Conservation (phyloP, 805 yeast genomes). For the Candida methanosorbosa region DNA sequence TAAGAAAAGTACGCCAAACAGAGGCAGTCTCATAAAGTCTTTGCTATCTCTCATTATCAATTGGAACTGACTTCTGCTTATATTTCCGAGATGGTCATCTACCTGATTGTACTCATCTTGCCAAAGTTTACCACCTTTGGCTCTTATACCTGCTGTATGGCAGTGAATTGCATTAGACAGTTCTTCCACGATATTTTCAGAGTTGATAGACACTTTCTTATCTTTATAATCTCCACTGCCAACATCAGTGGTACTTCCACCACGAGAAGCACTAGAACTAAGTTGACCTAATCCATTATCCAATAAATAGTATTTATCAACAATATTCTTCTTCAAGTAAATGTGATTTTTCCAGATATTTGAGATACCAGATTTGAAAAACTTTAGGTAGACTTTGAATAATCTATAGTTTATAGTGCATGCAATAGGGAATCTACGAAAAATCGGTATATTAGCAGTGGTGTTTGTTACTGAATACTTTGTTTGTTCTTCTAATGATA, state of each 20-base stretch:
- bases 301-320: conserved; percentile 18
- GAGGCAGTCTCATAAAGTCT: conserved; percentile 46
- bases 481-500: not conserved
- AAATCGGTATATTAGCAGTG: no score
- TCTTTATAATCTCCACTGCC: conserved; percentile 18
- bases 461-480: no score
- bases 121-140: conserved; percentile 5
- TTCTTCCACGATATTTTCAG: conserved; percentile 13
- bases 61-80: conserved; percentile 38
- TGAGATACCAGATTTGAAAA: conserved; percentile 50
- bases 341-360: conserved; percentile 43
- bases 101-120: conserved; percentile 1
- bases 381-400: conserved; percentile 24
- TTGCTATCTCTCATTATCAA: conserved; percentile 38
- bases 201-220: conserved; percentile 9
- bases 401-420: not conserved
- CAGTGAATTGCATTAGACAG: conserved; percentile 17
- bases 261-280: not conserved
- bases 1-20: conserved; percentile 47
- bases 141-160: conserved; percentile 11
- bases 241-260: conserved; percentile 12
- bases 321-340: conserved; percentile 17
- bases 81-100: conserved; percentile 7
- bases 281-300: conserved; percentile 15
- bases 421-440: no score